Evolutionary conservation across 2,329 filamentous ascomycete species (phyloP).

Genomic region (Trichophyton benhamiae): DNA sequence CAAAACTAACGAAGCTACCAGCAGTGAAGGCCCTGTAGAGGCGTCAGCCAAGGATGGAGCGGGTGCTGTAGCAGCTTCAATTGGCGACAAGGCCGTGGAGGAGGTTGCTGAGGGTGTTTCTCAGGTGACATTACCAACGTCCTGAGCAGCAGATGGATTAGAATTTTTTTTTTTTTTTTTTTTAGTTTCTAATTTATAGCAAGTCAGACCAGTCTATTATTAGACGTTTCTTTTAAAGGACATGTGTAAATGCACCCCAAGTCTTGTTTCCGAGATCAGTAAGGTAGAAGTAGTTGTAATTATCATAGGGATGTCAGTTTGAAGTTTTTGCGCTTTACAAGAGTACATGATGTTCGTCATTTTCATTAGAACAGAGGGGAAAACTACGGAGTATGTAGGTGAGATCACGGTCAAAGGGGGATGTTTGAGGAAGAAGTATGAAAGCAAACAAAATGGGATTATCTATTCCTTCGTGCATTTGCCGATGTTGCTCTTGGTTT

Average conservation of each 20-base stretch:
- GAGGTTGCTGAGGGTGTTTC: constrained; percentile 32
- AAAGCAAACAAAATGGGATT: constrained; percentile 19
- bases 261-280: neutral
- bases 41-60: constrained; percentile 25
- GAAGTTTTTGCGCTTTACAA: neutral
- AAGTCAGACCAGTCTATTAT: neutral
- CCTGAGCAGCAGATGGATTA: constrained; percentile 14
- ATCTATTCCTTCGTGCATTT: constrained; percentile 30
- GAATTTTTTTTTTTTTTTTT: neutral
- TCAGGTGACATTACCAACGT: constrained; percentile 32
- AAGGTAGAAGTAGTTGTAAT: neutral
- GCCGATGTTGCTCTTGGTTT: constrained; percentile 39
- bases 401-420: constrained; percentile 31
- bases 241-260: neutral
- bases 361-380: neutral
- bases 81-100: constrained; percentile 26
- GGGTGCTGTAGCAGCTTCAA: constrained; percentile 16
- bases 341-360: neutral
- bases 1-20: neutral
- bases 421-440: constrained; percentile 26
- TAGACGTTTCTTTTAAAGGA: too few relatives aligned
- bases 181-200: neutral
- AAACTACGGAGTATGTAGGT: constrained; percentile 34
- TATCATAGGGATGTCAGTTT: neutral
- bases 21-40: constrained; percentile 20